Evolutionary conservation across 192 early-diverging fungal species (phyloP), one percentile per base, ranked within the genome.

Genomic region (Coemansia sp.): DNA sequence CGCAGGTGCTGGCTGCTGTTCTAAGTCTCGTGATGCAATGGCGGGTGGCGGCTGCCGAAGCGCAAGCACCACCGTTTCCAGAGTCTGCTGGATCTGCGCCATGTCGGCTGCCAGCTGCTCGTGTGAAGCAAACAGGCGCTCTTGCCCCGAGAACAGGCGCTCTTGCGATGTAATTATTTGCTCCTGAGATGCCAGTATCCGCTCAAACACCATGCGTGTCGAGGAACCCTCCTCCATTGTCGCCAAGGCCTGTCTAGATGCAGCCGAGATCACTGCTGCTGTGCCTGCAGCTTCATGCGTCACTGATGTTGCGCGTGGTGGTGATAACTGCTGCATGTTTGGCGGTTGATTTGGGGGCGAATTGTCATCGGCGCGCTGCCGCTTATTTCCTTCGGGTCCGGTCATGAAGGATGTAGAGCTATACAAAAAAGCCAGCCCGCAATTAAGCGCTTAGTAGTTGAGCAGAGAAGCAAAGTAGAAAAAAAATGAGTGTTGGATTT

Each of bases 351-450:
- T 54, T 54, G 26, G 23, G 23, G 72, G 40, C 53, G 64, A 49
- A 20, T 41, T 46, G 55, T 63, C 59, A n/a, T 68, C 69, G n/a
- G 61, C 67, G 23, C 75, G 75, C 19, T 59, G 75, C 35, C 75
- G 64, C 50, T 78, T 78, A 45, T 57, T 64, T 53, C 68, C 50
- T 65, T 78, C 75, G 14, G 58, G 52, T 13, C 52, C 57, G 11
- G 70, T 61, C 75, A 78, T 78, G 55, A 28, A 62, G 49, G 31
- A 8, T 4, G n/a, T 31, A 26, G 23, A 26, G 4, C 23, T 26
- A 26, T 26, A 4, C 2, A 26, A 26, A 26, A 26, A 26, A 26
- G 4, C 23, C 23, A 26, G 23, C 23, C 23, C 23, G 23, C 23
- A 26, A 26, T 26, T 26, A 26, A 26, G 4, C 23, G 23, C 4